phyloP scores from a whole-genome alignment of 441 rosid genomes.

The Corymbia citriodora region DNA sequence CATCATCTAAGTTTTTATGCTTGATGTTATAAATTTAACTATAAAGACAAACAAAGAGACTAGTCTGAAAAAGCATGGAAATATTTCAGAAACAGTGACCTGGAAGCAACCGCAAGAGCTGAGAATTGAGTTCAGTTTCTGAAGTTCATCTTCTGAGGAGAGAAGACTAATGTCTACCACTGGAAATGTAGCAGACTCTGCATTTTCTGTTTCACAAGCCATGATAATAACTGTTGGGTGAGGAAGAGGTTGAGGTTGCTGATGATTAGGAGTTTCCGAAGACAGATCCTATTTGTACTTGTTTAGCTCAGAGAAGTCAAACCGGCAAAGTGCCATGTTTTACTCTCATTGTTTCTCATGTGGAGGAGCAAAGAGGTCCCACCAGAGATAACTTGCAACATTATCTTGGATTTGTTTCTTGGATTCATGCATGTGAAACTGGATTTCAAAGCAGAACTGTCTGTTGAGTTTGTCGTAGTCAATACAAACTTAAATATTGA shows the following conservation, averaged over 20 bases:
- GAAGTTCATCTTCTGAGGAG: conserved; percentile 6
- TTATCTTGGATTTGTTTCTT: background rate
- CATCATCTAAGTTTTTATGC: background rate
- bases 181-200: background rate
- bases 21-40: background rate
- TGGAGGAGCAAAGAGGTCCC: background rate
- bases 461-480: background rate
- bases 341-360: background rate
- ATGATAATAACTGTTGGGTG: background rate
- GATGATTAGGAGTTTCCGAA: background rate
- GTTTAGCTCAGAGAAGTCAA: background rate
- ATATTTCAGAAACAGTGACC: conserved; percentile 7
- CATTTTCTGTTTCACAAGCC: background rate
- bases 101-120: conserved; percentile 30
- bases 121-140: conserved; percentile 25
- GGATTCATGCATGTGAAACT: background rate
- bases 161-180: conserved; percentile 20
- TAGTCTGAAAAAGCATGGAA: background rate
- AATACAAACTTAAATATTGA: too few species aligned
- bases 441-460: background rate
- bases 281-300: background rate
- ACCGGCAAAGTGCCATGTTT: background rate
- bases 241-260: background rate
- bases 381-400: background rate
- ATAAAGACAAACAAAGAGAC: background rate